A percentile compares a stretch with the other conserved stretches of the same genome.
These are phyloP conservation scores for Calocybe cyanea DNA, from an alignment of 768 basidiomycete species.

Conservation along the genomic window DNA sequence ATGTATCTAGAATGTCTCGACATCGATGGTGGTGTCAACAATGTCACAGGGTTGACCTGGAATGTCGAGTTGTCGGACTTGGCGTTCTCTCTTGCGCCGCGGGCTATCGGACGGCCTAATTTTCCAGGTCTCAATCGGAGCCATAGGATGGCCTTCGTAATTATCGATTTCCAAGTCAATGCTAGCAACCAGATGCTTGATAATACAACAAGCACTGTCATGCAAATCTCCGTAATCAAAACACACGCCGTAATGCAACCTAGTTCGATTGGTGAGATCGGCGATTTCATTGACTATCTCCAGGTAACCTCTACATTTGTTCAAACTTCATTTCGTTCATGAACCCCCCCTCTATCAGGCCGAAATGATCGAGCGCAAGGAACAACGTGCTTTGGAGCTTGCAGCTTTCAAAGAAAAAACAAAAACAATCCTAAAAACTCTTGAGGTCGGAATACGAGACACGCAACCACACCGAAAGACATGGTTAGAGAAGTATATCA, in stretches of 20 bases:
- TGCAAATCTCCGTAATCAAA: constrained; percentile 62
- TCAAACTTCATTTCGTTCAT: neutral
- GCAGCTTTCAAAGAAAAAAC: constrained; percentile 83
- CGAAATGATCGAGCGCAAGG: constrained; percentile 70
- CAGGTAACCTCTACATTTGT: constrained; percentile 45
- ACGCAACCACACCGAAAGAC: constrained; percentile 32
- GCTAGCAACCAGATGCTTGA: constrained; percentile 25
- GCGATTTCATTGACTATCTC: constrained; percentile 83
- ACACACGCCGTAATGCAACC: constrained; percentile 94
- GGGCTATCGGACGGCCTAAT: constrained; percentile 30
- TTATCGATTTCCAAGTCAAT: constrained; percentile 62
- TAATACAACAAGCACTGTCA: constrained; percentile 21
- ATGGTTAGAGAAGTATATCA: constrained; percentile 54
- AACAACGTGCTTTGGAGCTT: constrained; percentile 74
- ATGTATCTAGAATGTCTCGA: constrained; percentile 74
- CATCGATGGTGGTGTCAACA: constrained; percentile 60
- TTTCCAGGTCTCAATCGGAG: constrained; percentile 49
- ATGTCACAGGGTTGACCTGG: constrained; percentile 51
- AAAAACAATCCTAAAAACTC: constrained; percentile 64
- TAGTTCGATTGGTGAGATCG: constrained; percentile 86
- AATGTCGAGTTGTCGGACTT: constrained; percentile 69
- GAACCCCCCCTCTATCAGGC: constrained; percentile 35
- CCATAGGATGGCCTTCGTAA: constrained; percentile 78
- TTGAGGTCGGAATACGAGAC: constrained; percentile 60
- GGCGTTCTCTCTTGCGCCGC: constrained; percentile 78